Evolutionary conservation across 306 rosid genomes (phyloP), one percentile per base, ranked within the genome.

Genomic region (Quercus robur): DNA sequence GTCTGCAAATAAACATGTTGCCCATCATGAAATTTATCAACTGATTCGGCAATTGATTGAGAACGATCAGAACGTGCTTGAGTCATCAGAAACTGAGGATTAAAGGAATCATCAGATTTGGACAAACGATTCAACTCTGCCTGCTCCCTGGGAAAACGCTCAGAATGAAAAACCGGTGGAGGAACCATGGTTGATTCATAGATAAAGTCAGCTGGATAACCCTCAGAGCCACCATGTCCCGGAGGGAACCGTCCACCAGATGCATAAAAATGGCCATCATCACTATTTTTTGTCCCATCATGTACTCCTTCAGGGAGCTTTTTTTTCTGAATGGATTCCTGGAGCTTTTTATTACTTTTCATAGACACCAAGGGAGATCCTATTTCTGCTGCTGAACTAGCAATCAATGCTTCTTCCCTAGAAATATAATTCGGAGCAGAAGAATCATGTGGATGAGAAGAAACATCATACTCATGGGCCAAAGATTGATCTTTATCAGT

Each of bases 141-240:
- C 64, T 81, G 93, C 86, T 87, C 93, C 84, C 89, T 86, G n/a
- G 89, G 91, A 85, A 82, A 74, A 55, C 85, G 77, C 82, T 89
- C 93, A 4, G 94, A 90, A 74, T 72, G 83, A 80, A 82, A 90
- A 49, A 86, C 81, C 55, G 89, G 87, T 72, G 77, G 89, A 56
- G 91, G 83, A 83, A 82, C 79, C 52, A 83, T 70, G 66, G 90
- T 79, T 25, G 86, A 88, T 64, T 89, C 88, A 55, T 69, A 77
- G 84, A 80, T 85, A 73, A 85, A 85, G 72, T 84, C 86, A 55
- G 70, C 62, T 57, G 82, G 77, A 75, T 77, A 80, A 59, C 81
- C 73, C 78, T 82, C 82, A 15, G 85, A 78, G 55, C 72, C 84
- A 76, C 76, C 73, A 73, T 71, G 81, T 73, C 83, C 86, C 56